A percentile compares a stretch with the other conserved stretches of the same genome.
Conservation (phyloP, 257 asterid species). For the Salvia hispanica region DNA sequence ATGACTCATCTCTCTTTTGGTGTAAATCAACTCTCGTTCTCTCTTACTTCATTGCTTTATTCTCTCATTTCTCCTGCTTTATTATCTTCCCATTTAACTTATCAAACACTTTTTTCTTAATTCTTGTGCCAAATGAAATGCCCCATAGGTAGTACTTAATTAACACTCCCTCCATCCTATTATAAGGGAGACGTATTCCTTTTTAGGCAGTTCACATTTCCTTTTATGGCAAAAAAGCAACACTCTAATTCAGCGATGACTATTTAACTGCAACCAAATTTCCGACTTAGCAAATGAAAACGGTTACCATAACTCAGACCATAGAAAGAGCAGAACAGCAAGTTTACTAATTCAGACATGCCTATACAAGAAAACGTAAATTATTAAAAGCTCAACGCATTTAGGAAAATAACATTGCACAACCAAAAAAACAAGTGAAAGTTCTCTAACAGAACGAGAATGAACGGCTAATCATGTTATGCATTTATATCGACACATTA, state of each 20-base stretch:
- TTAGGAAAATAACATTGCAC: conserved; percentile 14
- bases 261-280: conserved; percentile 66
- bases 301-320: conserved; percentile 8
- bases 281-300: conserved; percentile 28
- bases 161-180: too few species aligned
- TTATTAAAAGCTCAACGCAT: background rate
- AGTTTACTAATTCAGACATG: conserved; percentile 8
- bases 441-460: conserved; percentile 16
- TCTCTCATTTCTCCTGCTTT: too few species aligned
- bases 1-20: too few species aligned
- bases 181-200: too few species aligned
- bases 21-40: too few species aligned
- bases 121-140: too few species aligned
- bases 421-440: background rate
- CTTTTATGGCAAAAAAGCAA: too few species aligned
- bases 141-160: too few species aligned
- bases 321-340: conserved; percentile 18
- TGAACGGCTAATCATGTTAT: conserved; percentile 8
- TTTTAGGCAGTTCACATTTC: too few species aligned
- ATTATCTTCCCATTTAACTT: too few species aligned
- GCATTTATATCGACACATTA: background rate
- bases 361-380: conserved; percentile 10
- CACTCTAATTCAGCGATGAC: conserved; percentile 54
- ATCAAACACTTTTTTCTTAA: too few species aligned
- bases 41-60: too few species aligned